Conservation (phyloP, 2,329 filamentous ascomycete species). For the Capronia epimyces region DNA sequence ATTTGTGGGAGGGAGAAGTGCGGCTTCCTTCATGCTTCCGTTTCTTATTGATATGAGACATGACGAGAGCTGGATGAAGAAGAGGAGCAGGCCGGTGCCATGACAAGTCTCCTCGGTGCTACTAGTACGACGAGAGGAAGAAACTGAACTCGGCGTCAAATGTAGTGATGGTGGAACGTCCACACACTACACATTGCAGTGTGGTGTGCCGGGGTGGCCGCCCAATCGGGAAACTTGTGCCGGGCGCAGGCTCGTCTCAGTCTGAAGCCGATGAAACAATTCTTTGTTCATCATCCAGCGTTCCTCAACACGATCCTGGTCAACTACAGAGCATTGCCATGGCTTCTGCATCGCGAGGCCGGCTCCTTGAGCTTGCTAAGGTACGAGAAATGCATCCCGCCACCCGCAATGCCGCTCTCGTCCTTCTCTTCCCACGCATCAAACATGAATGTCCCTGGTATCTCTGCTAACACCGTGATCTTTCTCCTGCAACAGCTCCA, state of each 20-base stretch:
- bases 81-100: neutral
- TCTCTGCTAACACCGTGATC: neutral
- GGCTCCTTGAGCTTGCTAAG: conserved; percentile 27
- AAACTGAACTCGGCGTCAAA: neutral
- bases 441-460: neutral
- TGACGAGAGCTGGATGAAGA: neutral
- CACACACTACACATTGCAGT: too few relatives aligned
- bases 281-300: neutral
- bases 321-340: conserved; percentile 15
- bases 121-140: neutral
- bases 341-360: conserved; percentile 21
- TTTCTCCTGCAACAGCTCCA: conserved; percentile 63
- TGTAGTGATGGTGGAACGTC: too few relatives aligned
- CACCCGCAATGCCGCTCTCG: too few relatives aligned
- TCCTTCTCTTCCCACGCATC: neutral
- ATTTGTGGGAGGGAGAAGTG: conserved; percentile 2
- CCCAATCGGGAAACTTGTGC: conserved; percentile 6
- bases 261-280: neutral
- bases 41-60: conserved; percentile 12
- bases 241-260: conserved; percentile 6
- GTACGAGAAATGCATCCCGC: conserved; percentile 8
- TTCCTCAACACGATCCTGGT: neutral
- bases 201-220: too few relatives aligned
- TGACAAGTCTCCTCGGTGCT: neutral
- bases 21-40: conserved; percentile 5